Conservation (phyloP, 2,329 filamentous ascomycete genomes). For the Tolypocladium endophyticum region DNA sequence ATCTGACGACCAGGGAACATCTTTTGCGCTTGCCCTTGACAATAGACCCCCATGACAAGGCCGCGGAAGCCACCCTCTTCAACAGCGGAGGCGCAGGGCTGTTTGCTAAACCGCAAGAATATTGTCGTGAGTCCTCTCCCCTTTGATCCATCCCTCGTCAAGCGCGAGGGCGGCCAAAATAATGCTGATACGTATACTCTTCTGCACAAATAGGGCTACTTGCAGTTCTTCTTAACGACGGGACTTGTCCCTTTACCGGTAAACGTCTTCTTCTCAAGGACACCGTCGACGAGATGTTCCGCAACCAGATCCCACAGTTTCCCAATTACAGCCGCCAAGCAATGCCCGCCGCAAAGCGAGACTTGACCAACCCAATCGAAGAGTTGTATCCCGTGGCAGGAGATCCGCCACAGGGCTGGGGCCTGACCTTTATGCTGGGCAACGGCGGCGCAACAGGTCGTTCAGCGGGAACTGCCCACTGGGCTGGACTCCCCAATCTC, state of each 20-base stretch:
- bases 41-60: constrained; percentile 16
- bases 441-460: constrained; percentile 38
- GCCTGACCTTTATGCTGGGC: constrained; percentile 46
- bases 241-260: constrained; percentile 46
- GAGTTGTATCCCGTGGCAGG: constrained; percentile 37
- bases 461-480: constrained; percentile 37
- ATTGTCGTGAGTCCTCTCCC: constrained; percentile 33
- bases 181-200: neutral
- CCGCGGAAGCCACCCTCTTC: constrained; percentile 34
- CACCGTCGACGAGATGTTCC: constrained; percentile 55
- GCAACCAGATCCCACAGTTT: constrained; percentile 47
- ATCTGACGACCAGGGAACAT: constrained; percentile 34
- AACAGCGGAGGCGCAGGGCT: constrained; percentile 52
- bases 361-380: constrained; percentile 33
- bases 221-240: constrained; percentile 52
- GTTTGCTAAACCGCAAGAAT: constrained; percentile 50
- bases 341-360: constrained; percentile 35
- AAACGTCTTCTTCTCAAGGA: constrained; percentile 40
- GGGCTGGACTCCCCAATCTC: constrained; percentile 50
- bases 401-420: constrained; percentile 52
- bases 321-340: constrained; percentile 39
- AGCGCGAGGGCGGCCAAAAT: neutral
- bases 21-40: constrained; percentile 32
- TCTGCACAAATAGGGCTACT: constrained; percentile 37
- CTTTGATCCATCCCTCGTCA: neutral